Conservation (phyloP, 2,329 filamentous ascomycete species). For the Tolypocladium nubicola region DNA sequence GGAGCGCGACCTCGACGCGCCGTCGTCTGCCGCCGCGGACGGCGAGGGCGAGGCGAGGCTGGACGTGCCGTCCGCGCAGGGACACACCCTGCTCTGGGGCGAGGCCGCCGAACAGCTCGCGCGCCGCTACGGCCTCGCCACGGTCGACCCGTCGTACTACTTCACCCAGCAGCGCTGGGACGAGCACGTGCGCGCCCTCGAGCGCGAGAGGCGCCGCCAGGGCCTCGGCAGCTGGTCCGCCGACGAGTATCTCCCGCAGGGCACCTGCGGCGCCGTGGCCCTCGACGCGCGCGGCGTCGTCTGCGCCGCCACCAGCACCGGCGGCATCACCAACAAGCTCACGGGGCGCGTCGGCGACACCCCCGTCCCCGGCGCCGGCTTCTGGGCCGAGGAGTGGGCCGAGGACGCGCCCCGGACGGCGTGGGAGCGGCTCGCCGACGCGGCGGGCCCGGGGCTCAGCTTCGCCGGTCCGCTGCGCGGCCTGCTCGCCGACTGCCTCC, state of each 20-base stretch:
- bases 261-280: slow-evolving; percentile 75
- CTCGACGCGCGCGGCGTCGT: slow-evolving; percentile 66
- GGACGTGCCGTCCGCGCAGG: slow-evolving; percentile 47
- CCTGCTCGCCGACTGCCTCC: slow-evolving; percentile 50
- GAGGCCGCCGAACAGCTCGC: slow-evolving; percentile 60
- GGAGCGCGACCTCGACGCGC: slow-evolving; percentile 43
- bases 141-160: slow-evolving; percentile 62
- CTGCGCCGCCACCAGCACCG: slow-evolving; percentile 57
- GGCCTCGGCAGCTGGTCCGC: slow-evolving; percentile 43
- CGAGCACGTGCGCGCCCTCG: slow-evolving; percentile 54
- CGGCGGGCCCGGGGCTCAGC: slow-evolving; percentile 5
- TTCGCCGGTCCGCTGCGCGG: slow-evolving; percentile 29
- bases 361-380: slow-evolving; percentile 72
- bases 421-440: slow-evolving; percentile 6
- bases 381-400: slow-evolving; percentile 81
- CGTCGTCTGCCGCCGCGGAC: slow-evolving; percentile 3
- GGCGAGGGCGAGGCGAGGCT: slow-evolving; percentile 9
- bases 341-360: slow-evolving; percentile 81
- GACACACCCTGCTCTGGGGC: slow-evolving; percentile 61
- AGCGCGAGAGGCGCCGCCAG: slow-evolving; percentile 33
- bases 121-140: slow-evolving; percentile 54
- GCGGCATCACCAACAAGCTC: slow-evolving; percentile 81
- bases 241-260: slow-evolving; percentile 64
- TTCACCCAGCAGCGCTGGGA: slow-evolving; percentile 72
- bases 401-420: slow-evolving; percentile 23